Evolutionary conservation across 1,284 basidiomycete species (phyloP).

Genomic region (Entoloma clypeatum): DNA sequence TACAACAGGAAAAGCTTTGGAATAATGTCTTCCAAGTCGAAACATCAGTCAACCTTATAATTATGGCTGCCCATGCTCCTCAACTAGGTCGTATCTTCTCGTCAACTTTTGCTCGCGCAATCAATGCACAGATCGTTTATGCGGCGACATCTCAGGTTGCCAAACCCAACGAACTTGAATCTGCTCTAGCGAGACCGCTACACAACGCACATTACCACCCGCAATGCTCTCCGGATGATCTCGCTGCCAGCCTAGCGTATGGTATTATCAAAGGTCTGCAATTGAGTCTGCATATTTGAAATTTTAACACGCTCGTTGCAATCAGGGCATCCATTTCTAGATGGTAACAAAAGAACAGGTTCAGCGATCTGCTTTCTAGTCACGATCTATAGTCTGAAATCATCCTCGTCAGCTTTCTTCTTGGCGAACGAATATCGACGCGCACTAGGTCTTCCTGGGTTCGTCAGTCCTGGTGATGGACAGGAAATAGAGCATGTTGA

Average conservation of each 20-base stretch:
- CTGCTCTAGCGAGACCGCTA: constrained; percentile 31
- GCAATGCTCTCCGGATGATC: constrained; percentile 18
- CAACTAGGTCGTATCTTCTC: constrained; percentile 32
- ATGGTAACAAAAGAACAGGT: constrained; percentile 21
- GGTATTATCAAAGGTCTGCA: constrained; percentile 18
- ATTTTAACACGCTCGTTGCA: background rate
- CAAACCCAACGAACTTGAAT: constrained; percentile 35
- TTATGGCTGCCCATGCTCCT: constrained; percentile 14
- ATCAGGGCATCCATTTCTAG: constrained; percentile 17
- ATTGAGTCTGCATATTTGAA: background rate
- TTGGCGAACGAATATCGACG: constrained; percentile 20
- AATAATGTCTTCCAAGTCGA: background rate
- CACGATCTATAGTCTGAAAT: background rate
- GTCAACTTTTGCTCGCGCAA: constrained; percentile 27
- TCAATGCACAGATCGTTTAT: constrained; percentile 34
- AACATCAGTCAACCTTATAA: background rate
- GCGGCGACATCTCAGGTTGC: constrained; percentile 28
- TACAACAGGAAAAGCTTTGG: background rate
- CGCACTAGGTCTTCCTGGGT: constrained; percentile 14
- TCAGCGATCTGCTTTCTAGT: background rate
- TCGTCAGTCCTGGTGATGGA: too few relatives aligned
- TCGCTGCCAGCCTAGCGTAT: constrained; percentile 19
- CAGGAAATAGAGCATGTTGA: too few relatives aligned
- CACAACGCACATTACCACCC: constrained; percentile 31
- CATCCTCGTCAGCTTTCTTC: constrained; percentile 14